These are phyloP conservation scores for Hapsidospora chrysogenum DNA, from an alignment of 495 filamentous ascomycete species.

Conservation along the genomic window DNA sequence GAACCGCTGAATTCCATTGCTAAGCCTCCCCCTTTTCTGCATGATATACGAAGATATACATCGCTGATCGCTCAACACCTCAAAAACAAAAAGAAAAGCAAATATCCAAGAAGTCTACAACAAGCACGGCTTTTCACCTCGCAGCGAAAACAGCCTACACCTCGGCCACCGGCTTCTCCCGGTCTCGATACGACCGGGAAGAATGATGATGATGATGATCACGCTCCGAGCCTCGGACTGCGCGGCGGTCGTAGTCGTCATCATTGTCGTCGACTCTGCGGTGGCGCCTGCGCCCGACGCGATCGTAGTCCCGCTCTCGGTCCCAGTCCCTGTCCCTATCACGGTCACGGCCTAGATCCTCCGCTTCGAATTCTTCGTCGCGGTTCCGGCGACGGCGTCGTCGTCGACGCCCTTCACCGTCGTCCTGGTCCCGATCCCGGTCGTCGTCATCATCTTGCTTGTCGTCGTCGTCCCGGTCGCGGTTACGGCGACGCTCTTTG, in stretches of 20 bases:
- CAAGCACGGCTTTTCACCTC: too few species aligned
- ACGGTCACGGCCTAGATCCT: slow-evolving; percentile 7
- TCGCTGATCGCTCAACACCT: too few species aligned
- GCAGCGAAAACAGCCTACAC: too few species aligned
- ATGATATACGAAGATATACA: too few species aligned
- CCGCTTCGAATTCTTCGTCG: slow-evolving; percentile 5
- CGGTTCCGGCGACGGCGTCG: slow-evolving; percentile 15
- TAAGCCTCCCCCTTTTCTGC: too few species aligned
- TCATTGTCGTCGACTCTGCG: slow-evolving; percentile 7
- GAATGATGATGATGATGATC: too few species aligned
- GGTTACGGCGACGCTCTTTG: slow-evolving; percentile 4
- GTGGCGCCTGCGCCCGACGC: slow-evolving; percentile 5
- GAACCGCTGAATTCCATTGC: too few species aligned
- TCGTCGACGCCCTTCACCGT: slow-evolving; percentile 13
- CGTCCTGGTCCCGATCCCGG: slow-evolving; percentile 10
- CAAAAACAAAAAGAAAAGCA: too few species aligned
- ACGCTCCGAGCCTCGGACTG: too few species aligned
- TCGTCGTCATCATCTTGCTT: slow-evolving; percentile 8
- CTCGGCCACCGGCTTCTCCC: too few species aligned
- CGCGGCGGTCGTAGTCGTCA: background rate
- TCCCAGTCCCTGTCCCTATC: slow-evolving; percentile 9
- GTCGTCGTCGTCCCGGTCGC: slow-evolving; percentile 8
- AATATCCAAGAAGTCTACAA: too few species aligned
- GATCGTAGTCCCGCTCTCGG: slow-evolving; percentile 5
- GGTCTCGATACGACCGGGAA: too few species aligned